Evolutionary conservation across 257 asterid genomes (phyloP).

Genomic region (Solanum bulbocastanum): DNA sequence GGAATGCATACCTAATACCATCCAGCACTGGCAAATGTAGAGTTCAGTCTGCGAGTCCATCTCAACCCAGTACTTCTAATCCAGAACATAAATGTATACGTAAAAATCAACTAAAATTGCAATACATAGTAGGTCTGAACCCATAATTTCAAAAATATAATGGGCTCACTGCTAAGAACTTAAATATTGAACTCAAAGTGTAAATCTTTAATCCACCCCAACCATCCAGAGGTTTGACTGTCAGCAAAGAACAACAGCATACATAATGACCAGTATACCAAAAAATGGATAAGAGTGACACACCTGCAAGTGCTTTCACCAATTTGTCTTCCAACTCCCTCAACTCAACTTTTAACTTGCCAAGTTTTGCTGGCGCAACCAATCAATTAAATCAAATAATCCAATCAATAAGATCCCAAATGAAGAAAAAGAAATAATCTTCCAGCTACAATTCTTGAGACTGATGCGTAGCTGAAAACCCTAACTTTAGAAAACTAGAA

Average conservation of each 20-base stretch:
- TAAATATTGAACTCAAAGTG: background rate
- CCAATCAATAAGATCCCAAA: background rate
- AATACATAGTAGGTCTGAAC: background rate
- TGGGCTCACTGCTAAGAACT: background rate
- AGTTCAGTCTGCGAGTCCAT: background rate
- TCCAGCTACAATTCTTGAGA: background rate
- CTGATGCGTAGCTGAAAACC: background rate
- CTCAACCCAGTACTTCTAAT: background rate
- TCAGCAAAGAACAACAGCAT: background rate
- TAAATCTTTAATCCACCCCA: background rate
- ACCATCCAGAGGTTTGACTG: background rate
- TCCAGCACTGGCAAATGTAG: background rate
- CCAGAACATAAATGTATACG: background rate
- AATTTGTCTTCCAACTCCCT: constrained; percentile 64
- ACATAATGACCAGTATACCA: background rate
- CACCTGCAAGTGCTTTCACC: constrained; percentile 85
- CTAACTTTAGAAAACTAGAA: constrained; percentile 6
- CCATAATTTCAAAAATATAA: background rate
- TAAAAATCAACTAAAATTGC: background rate
- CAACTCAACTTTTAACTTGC: constrained; percentile 47
- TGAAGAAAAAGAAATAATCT: background rate
- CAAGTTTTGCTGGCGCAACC: constrained; percentile 41
- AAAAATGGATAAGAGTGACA: background rate
- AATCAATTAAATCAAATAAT: background rate
- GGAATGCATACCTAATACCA: background rate